phyloP scores from a whole-genome alignment of 345 rosid species.

The Camelina neglecta region DNA sequence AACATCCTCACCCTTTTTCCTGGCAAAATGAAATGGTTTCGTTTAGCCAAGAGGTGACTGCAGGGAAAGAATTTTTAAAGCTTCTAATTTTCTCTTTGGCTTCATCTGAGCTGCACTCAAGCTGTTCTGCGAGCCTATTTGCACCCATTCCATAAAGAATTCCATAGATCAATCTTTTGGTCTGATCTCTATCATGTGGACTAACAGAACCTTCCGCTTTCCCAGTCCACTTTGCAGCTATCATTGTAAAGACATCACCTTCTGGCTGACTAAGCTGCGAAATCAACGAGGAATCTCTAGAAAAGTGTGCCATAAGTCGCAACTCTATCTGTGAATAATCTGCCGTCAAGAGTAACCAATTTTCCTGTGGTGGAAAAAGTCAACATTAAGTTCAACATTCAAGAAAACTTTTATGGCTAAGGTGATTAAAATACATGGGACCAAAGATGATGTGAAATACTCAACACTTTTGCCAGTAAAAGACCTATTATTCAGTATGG shows the following conservation, averaged over 20 bases:
- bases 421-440: slow-evolving; percentile 4
- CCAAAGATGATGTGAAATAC: slow-evolving; percentile 3
- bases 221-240: slow-evolving; percentile 90
- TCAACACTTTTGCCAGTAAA: slow-evolving; percentile 12
- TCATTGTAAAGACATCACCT: slow-evolving; percentile 91
- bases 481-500: background rate
- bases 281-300: slow-evolving; percentile 76
- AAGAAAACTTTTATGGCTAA: slow-evolving; percentile 6
- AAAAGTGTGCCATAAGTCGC: slow-evolving; percentile 95
- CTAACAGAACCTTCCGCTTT: slow-evolving; percentile 64
- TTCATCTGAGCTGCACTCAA: slow-evolving; percentile 79
- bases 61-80: slow-evolving; percentile 85
- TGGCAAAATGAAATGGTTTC: slow-evolving; percentile 71
- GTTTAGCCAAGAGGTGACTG: slow-evolving; percentile 82
- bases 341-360: slow-evolving; percentile 86
- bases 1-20: slow-evolving; percentile 70
- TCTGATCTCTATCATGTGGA: slow-evolving; percentile 80
- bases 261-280: slow-evolving; percentile 74
- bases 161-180: slow-evolving; percentile 91
- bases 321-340: slow-evolving; percentile 98
- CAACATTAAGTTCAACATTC: slow-evolving; percentile 5
- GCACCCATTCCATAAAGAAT: slow-evolving; percentile 99
- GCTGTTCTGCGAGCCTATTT: slow-evolving; percentile 80
- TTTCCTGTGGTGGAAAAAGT: slow-evolving; percentile 63
- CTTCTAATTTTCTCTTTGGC: slow-evolving; percentile 83